Evolutionary conservation across 140 eudicot genomes (phyloP), one percentile per base, ranked within the genome.

Genomic region (Anethum foeniculum): DNA sequence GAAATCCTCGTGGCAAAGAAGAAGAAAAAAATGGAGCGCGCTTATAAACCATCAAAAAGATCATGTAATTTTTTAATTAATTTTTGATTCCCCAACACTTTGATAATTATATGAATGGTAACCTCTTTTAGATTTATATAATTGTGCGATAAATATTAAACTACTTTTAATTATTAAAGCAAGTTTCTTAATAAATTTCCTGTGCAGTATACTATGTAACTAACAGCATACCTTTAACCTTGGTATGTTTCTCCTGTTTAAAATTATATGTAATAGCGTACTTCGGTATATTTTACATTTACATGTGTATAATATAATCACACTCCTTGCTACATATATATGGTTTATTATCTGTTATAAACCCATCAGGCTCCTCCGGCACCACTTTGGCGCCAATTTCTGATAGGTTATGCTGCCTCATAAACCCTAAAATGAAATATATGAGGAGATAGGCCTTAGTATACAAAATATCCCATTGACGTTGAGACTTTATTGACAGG

Each of bases 311-410:
- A 25, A 27, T 10, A 25, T 2, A 62, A 62, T 62, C 27, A 1
- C 3, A 38, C 23, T 12, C 41, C 41, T 67, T 28, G 2, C 34
- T 7, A 54, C 4, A 60, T 60, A 60, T 91, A 65, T 71, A 28
- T 18, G 23, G 10, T 81, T 39, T 46, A 62, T 11, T 36, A 36
- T 77, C 79, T 82, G 71, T 79, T 71, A 71, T 18, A 76, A 71
- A 87, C 79, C 60, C 79, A 82, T 15, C 72, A 67, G 60, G 41
- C 60, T 27, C 77, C 62, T 15, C 75, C n/a, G 28, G 41, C 75
- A 79, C 82, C 82, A 44, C 74, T 32, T 54, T 67, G 82, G 82
- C 51, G 67, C 69, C 41, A 79, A 79, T 27, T 75, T 16, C 79
- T 47, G 79, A 48, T 27, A 6, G 58, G 48, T 44, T n/a, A 16